Evolutionary conservation across 441 rosid species (phyloP).

Genomic region (Gossypium schwendimanii): DNA sequence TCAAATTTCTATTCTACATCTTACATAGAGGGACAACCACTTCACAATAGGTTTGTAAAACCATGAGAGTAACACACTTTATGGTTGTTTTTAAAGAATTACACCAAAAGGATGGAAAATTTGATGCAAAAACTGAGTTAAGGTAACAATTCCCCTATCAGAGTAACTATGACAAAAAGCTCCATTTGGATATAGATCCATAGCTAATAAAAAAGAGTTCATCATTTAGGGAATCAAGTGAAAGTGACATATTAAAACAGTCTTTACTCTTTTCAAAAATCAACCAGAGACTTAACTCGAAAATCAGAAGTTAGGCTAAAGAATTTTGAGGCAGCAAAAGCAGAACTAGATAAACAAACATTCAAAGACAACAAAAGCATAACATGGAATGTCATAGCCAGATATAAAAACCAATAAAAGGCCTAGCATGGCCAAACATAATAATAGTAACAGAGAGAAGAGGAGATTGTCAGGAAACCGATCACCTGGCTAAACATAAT

Average conservation of each 20-base stretch:
- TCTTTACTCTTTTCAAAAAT: neutral
- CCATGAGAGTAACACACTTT: neutral
- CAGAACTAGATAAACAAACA: neutral
- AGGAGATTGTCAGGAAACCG: neutral
- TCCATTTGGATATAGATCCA: slow-evolving; percentile 43
- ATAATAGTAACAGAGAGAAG: slow-evolving; percentile 39
- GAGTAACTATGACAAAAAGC: slow-evolving; percentile 67
- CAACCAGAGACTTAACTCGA: neutral
- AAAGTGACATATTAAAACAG: neutral
- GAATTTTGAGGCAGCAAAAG: neutral
- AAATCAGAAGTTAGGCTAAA: neutral
- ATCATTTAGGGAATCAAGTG: slow-evolving; percentile 35
- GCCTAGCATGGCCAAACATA: slow-evolving; percentile 16
- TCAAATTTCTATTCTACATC: neutral
- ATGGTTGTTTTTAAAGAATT: neutral
- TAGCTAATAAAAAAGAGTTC: slow-evolving; percentile 33
- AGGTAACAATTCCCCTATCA: slow-evolving; percentile 32
- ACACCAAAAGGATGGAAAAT: neutral
- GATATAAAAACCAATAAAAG: too few species aligned
- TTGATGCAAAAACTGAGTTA: neutral
- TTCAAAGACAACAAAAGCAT: neutral
- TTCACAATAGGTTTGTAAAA: neutral
- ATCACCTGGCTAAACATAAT: slow-evolving; percentile 32
- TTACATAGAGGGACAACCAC: neutral
- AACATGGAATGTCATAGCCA: neutral